These are phyloP conservation scores for Trichoderma cornu-damae DNA, from an alignment of 2,329 filamentous ascomycete genomes.

Conservation along the genomic window DNA sequence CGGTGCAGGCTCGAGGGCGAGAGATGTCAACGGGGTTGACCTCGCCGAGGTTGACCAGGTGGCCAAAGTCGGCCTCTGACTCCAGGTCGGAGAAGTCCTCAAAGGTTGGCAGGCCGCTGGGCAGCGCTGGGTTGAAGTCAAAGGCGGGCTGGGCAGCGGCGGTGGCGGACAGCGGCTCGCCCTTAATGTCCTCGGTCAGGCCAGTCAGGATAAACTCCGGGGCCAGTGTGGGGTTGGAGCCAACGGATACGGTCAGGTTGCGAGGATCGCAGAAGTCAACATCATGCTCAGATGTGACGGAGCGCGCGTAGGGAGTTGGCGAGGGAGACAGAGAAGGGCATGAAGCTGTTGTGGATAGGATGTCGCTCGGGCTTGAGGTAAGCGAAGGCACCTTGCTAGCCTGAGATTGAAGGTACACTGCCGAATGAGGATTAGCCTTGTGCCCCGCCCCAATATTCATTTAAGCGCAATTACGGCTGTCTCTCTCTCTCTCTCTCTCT, in stretches of 20 bases:
- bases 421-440: slow-evolving; percentile 35
- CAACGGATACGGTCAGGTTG: slow-evolving; percentile 68
- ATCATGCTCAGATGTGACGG: slow-evolving; percentile 63
- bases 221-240: slow-evolving; percentile 45
- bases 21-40: slow-evolving; percentile 55
- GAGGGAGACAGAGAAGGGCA: slow-evolving; percentile 86
- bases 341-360: slow-evolving; percentile 66
- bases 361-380: slow-evolving; percentile 60
- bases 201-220: slow-evolving; percentile 62
- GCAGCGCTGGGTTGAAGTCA: slow-evolving; percentile 47
- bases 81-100: slow-evolving; percentile 87
- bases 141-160: slow-evolving; percentile 42
- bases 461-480: not conserved
- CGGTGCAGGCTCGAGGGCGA: slow-evolving; percentile 64
- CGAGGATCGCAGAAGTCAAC: slow-evolving; percentile 88
- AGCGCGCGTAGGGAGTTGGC: slow-evolving; percentile 70
- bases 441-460: slow-evolving; percentile 24
- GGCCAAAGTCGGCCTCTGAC: slow-evolving; percentile 77
- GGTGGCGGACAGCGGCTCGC: slow-evolving; percentile 47
- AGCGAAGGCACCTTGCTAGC: slow-evolving; percentile 52
- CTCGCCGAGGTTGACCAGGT: slow-evolving; percentile 61
- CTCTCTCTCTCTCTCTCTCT: too few relatives aligned
- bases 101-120: slow-evolving; percentile 64
- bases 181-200: slow-evolving; percentile 56
- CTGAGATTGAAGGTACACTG: slow-evolving; percentile 49